Conservation (phyloP, 257 asterid genomes). For the Penstemon newberryi region DNA sequence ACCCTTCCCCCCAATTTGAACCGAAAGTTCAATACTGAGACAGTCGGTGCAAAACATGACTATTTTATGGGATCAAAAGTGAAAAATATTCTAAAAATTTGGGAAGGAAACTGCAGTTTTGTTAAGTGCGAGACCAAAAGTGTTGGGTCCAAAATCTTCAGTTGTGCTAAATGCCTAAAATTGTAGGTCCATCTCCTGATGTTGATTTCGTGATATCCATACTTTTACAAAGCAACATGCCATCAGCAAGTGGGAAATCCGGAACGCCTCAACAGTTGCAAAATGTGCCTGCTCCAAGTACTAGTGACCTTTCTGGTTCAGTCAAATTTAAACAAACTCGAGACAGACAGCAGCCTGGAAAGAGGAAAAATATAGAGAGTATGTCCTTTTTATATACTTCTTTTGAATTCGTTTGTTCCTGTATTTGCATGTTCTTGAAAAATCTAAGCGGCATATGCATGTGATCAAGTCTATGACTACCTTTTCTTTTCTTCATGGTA, state of each 20-base stretch:
- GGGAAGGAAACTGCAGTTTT: too few species aligned
- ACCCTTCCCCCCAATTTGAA: too few species aligned
- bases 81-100: neutral
- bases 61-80: neutral
- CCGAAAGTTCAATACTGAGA: too few species aligned
- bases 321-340: constrained; percentile 54
- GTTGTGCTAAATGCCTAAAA: constrained; percentile 17
- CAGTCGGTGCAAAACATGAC: too few species aligned
- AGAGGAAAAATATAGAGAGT: constrained; percentile 71
- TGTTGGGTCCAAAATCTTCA: neutral
- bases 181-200: constrained; percentile 88
- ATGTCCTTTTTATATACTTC: constrained; percentile 28
- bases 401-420: neutral
- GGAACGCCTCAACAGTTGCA: constrained; percentile 42
- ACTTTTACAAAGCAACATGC: constrained; percentile 85
- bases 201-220: constrained; percentile 83
- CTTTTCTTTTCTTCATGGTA: neutral
- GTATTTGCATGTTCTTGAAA: neutral
- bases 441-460: neutral
- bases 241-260: constrained; percentile 45
- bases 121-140: neutral
- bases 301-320: constrained; percentile 64
- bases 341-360: constrained; percentile 61
- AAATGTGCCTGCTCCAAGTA: constrained; percentile 57
- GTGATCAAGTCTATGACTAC: neutral